These are phyloP conservation scores for Nymphaea colorata DNA, from an alignment of 164 flowering plant genomes.

Conservation along the genomic window DNA sequence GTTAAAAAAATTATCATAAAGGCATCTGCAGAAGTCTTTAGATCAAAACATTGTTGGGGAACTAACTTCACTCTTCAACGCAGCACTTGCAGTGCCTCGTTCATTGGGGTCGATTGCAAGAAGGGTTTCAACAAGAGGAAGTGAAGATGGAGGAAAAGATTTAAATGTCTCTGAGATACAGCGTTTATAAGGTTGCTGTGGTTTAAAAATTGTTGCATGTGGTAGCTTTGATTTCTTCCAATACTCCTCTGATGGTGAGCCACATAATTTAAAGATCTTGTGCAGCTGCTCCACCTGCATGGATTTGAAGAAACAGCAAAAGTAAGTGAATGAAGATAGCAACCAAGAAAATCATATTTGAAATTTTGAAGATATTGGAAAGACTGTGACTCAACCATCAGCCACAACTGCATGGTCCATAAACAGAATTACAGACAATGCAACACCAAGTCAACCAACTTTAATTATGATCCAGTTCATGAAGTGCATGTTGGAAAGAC, in stretches of 20 bases:
- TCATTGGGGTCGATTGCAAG: conserved; percentile 75
- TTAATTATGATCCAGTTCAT: too few relatives aligned
- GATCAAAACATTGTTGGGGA: background rate
- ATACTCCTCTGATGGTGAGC: conserved; percentile 87
- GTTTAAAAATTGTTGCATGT: conserved; percentile 78
- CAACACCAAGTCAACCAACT: too few relatives aligned
- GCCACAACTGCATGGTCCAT: too few relatives aligned
- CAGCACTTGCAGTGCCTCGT: conserved; percentile 66
- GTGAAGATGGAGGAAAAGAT: conserved; percentile 64
- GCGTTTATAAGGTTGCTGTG: conserved; percentile 79
- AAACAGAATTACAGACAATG: too few relatives aligned
- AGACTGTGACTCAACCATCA: too few relatives aligned
- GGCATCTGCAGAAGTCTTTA: background rate
- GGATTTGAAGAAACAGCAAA: background rate
- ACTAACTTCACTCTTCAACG: conserved; percentile 75
- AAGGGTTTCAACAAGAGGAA: conserved; percentile 60
- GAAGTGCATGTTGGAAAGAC: too few relatives aligned
- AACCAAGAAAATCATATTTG: too few relatives aligned
- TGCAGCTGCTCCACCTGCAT: conserved; percentile 87
- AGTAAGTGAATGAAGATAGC: background rate
- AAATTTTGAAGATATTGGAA: too few relatives aligned
- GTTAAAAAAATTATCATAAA: too few relatives aligned
- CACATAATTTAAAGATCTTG: conserved; percentile 93
- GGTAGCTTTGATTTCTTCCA: conserved; percentile 82
- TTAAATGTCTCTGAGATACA: conserved; percentile 64